Base-by-base conservation (phyloP, 345 rosid species). In the Microthlaspi erraticum region DNA sequence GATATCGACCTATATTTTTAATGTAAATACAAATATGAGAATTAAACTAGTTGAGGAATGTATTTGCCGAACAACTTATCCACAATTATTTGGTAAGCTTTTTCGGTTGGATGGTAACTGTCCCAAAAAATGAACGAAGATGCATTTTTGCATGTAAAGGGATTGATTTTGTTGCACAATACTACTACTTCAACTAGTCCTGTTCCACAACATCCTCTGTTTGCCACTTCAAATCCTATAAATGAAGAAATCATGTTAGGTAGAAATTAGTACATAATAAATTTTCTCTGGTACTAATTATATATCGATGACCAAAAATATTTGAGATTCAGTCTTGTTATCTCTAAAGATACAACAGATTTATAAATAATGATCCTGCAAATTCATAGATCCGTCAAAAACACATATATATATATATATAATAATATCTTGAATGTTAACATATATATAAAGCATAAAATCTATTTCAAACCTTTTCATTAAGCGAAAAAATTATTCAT, bases 31-130 rank as follows among this genome's bases (percentile, higher is more conserved):
- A 23, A 23, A 4, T 23, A 23, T 4, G 26, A 23, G 3, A 10
- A 11, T 39, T 39, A 39, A 39, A 39, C 5, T 23, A 51, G 34
- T 51, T 51, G 56, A 3, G 56, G 8, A 31, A 53, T 53, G 18
- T 55, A 68, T n/a, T 18, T 56, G 31, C 54, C 55, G 8, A 68
- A 16, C 20, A 68, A 43, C 42, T 60, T 51, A 18, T 59, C 75
- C 10, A 70, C 59, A 1, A 85, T 60, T 8, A 60, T 10, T 52
- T 57, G 77, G 70, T 85, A 87, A 5, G 86, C 82, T 65, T 51
- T 66, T 60, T 85, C 88, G 0, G 92, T 82, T 11, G 92, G 89
- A 65, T 87, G 92, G 43, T 75, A 85, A 69, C 89, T 84, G 51
- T 87, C 88, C 87, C 88, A 85, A 37, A 85, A 87, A 4, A 87